Evolutionary conservation across 495 filamentous ascomycete species (phyloP), one percentile per base, ranked within the genome.

Genomic region (Arthonia radiata): DNA sequence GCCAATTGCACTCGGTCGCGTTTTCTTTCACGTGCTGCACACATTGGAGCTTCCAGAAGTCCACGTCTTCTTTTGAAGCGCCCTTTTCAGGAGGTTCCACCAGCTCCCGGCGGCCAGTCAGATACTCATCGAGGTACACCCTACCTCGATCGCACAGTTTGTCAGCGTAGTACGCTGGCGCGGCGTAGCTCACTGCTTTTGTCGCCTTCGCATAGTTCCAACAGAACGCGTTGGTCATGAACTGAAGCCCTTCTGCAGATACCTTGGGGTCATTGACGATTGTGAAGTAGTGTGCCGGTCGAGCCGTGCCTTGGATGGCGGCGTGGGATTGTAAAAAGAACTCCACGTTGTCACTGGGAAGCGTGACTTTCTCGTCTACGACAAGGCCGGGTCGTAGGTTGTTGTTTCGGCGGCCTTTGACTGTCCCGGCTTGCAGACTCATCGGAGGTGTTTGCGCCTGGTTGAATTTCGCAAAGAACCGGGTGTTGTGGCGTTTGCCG

Each of bases 121-220:
- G n/a, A n/a, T n/a, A 34, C 12, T 28, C 15, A 14, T 29, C 29
- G 5, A 47, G 31, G 28, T 46, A 46, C 8, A 9, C 12, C n/a
- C 42, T 34, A 2, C 36, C 45, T 10, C 43, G 38, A 21, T 44
- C 43, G 35, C 45, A 48, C 8, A 45, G 37, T 5, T 35, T 30
- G 28, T 47, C 42, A 18, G 44, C 39, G 34, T 41, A 41, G 37
- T 43, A 45, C 8, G 44, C 42, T 1, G 42, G 44, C 2, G 32
- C 15, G 15, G 27, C 32, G 32, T 43, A 43, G 11, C 39, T 43
- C 9, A 43, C 37, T 18, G 29, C 39, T 5, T 31, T 23, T n/a
- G 44, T 41, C 1, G 42, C 30, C 21, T 35, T 30, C 8, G 31
- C 38, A 31, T 38, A 47, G 24, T 25, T 30, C 30, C 43, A 37